These are phyloP conservation scores for Pisolithus marmoratus DNA, from an alignment of 768 basidiomycete genomes.

Conservation along the genomic window DNA sequence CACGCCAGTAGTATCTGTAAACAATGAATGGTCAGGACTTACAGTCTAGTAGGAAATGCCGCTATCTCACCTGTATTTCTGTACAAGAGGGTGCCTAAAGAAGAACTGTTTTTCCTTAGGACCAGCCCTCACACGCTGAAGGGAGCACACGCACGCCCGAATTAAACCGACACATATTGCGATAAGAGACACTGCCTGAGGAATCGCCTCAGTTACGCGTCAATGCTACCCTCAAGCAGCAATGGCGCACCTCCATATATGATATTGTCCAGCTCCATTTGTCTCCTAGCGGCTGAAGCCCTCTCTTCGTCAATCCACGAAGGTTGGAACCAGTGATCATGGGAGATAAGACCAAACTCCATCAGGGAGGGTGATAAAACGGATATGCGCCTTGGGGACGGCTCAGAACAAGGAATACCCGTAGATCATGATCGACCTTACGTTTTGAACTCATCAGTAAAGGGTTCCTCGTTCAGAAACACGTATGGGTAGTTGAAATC, in stretches of 20 bases:
- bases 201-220: not conserved
- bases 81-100: conserved; percentile 30
- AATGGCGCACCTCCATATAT: conserved; percentile 43
- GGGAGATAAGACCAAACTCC: conserved; percentile 53
- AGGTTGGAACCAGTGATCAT: conserved; percentile 64
- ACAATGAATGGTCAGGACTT: not conserved
- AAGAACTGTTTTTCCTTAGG: conserved; percentile 38
- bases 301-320: conserved; percentile 65
- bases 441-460: conserved; percentile 47
- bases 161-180: conserved; percentile 77
- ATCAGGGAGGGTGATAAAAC: conserved; percentile 41
- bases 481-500: conserved; percentile 55
- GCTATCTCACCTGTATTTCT: conserved; percentile 23
- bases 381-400: conserved; percentile 26
- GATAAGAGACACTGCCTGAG: conserved; percentile 33
- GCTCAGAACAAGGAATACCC: conserved; percentile 4
- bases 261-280: conserved; percentile 44
- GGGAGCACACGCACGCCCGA: conserved; percentile 45
- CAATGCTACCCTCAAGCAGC: not conserved
- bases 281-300: conserved; percentile 44
- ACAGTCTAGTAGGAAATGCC: not conserved
- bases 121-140: not conserved
- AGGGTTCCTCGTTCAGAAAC: conserved; percentile 60
- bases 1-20: conserved; percentile 25
- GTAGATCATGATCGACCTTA: conserved; percentile 7